Conservation (phyloP, 805 yeast genomes). For the Komagataella pseudopastoris region DNA sequence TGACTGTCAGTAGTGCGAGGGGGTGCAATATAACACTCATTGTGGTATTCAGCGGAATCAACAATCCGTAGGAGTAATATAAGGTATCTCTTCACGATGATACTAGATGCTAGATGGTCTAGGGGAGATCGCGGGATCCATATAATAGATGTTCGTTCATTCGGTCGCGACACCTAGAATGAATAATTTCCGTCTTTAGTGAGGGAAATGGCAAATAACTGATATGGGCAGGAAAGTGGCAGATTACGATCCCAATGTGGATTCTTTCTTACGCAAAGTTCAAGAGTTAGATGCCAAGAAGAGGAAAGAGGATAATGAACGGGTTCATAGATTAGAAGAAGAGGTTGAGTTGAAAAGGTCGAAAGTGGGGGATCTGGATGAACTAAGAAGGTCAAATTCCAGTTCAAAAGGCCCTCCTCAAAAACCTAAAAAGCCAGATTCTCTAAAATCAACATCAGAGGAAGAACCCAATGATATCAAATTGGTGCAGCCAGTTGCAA, state of each 20-base stretch:
- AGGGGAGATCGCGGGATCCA: not conserved
- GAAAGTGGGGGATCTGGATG: not conserved
- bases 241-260: constrained; percentile 4
- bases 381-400: not conserved
- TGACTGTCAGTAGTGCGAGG: not conserved
- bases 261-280: constrained; percentile 6
- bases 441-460: not conserved
- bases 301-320: constrained; percentile 4
- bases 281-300: constrained; percentile 5
- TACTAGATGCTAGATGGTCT: not conserved
- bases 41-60: no score
- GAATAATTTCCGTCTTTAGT: not conserved
- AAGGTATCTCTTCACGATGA: not conserved
- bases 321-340: constrained; percentile 4
- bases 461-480: constrained; percentile 3
- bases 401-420: constrained; percentile 1
- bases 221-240: not conserved
- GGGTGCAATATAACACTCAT: not conserved
- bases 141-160: no score
- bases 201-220: not conserved
- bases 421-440: constrained; percentile 2
- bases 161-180: not conserved
- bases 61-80: no score
- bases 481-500: constrained; percentile 8
- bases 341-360: constrained; percentile 5